A percentile compares a stretch with the other conserved stretches of the same genome.
phyloP scores from a whole-genome alignment of 495 filamentous ascomycete genomes.

The Hyaloscypha variabilis region DNA sequence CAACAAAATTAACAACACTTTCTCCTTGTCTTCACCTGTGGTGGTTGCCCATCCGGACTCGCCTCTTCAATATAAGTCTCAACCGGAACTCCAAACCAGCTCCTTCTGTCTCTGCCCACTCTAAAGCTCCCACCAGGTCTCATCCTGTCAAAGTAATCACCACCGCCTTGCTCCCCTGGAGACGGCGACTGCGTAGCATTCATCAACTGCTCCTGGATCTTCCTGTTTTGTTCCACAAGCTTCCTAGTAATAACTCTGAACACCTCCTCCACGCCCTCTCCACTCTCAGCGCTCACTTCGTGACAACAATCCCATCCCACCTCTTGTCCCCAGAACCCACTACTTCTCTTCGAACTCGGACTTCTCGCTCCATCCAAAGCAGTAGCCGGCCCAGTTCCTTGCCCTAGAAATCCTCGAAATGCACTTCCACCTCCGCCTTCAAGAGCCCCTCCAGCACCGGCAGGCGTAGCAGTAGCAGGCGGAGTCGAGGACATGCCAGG shows the following conservation, averaged over 20 bases:
- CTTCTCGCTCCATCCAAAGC: slow-evolving; percentile 52
- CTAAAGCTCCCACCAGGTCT: slow-evolving; percentile 57
- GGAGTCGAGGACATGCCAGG: slow-evolving; percentile 66
- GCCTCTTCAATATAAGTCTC: slow-evolving; percentile 40
- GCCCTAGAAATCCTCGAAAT: background rate
- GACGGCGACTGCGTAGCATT: slow-evolving; percentile 24
- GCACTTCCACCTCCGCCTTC: slow-evolving; percentile 31
- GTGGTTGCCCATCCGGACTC: slow-evolving; percentile 29
- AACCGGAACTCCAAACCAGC: slow-evolving; percentile 62
- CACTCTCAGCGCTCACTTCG: slow-evolving; percentile 92
- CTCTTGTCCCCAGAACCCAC: slow-evolving; percentile 89
- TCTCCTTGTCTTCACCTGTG: slow-evolving; percentile 39
- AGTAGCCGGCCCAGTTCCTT: slow-evolving; percentile 10
- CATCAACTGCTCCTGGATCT: slow-evolving; percentile 53
- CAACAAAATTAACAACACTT: slow-evolving; percentile 49
- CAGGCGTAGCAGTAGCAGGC: slow-evolving; percentile 58
- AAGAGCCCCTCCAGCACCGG: slow-evolving; percentile 25
- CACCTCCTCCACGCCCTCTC: slow-evolving; percentile 96
- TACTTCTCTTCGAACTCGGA: slow-evolving; percentile 76
- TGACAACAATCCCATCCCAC: slow-evolving; percentile 96
- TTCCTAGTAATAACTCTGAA: slow-evolving; percentile 94
- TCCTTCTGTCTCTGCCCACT: slow-evolving; percentile 62
- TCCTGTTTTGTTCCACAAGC: slow-evolving; percentile 87
- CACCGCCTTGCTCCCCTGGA: slow-evolving; percentile 14
- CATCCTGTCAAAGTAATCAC: slow-evolving; percentile 48